These are phyloP conservation scores for Pseudotulostoma volvatum DNA, from an alignment of 495 filamentous ascomycete species.

Conservation along the genomic window DNA sequence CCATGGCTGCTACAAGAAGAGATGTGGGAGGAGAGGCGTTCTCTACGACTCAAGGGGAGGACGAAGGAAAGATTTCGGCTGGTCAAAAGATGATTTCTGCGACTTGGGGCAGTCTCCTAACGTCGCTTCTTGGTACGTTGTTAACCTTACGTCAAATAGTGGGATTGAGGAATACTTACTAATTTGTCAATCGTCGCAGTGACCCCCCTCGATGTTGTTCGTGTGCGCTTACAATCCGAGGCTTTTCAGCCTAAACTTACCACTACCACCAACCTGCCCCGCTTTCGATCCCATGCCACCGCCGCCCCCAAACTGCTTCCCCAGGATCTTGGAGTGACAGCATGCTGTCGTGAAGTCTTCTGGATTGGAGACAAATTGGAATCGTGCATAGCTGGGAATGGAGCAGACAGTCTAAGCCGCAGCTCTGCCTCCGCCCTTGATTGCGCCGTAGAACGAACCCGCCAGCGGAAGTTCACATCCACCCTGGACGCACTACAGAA, in stretches of 20 bases:
- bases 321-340: constrained; percentile 74
- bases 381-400: constrained; percentile 52
- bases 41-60: neutral
- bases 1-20: constrained; percentile 1
- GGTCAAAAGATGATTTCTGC: constrained; percentile 89
- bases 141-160: neutral
- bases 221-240: constrained; percentile 87
- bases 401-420: constrained; percentile 19
- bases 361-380: constrained; percentile 78
- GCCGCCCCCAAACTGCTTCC: constrained; percentile 47
- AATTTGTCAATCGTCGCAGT: constrained; percentile 32
- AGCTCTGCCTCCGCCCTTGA: constrained; percentile 31
- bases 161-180: constrained; percentile 2
- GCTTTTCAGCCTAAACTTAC: too few species aligned
- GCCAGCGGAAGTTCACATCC: constrained; percentile 68
- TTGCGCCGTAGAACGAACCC: constrained; percentile 76
- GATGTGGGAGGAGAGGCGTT: constrained; percentile 1
- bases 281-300: constrained; percentile 31
- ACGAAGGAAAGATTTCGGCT: constrained; percentile 42
- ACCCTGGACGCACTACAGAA: constrained; percentile 86
- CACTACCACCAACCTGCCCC: constrained; percentile 21
- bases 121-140: constrained; percentile 65
- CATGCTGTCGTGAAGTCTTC: constrained; percentile 94
- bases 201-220: constrained; percentile 91
- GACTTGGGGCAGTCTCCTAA: constrained; percentile 75